Evolutionary conservation across 2,329 filamentous ascomycete species (phyloP), one percentile per base, ranked within the genome.

Genomic region (Penicillium sp.): DNA sequence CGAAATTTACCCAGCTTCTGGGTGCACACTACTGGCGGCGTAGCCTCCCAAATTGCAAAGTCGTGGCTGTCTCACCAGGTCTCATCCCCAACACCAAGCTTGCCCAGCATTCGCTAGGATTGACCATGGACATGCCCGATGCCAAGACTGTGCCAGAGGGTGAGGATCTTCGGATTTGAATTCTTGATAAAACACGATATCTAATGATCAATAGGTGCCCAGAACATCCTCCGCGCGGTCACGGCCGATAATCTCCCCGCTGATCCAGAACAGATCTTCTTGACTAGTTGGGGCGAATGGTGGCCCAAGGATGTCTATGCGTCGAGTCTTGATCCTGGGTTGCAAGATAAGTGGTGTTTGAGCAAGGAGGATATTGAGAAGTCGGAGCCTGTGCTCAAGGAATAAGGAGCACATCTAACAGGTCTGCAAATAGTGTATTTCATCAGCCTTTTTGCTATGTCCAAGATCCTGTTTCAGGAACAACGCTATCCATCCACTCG

Each of bases 231-330:
- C 7, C 63, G 61, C 23, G 67, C 66, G 3, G 61, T 66, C 36
- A 54, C 50, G 2, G 50, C 38, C 9, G 61, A 53, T 2, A 58
- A 69, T 27, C 21, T 69, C 12, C 67, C 67, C 3, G 47, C 49
- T 7, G 64, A 69, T 33, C 66, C 65, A 0, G 58, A 69, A 41
- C 66, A 68, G 36, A 61, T 69, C 17, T 66, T 69, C 49, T 42
- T 69, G 57, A 69, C 67, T 25, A 69, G 66, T 41, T 69, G 67
- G 67, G 67, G 67, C n/a, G 66, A 69, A 47, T 69, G 67, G 66
- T 69, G 67, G 66, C 59, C 67, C 4, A 66, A 57, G 55, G 62
- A 68, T 58, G 66, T 68, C 25, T 66, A 66, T 56, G 54, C 58
- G 6, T 5, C 60, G 15, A 66, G 62, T 13, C 54, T 69, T 33